These are phyloP conservation scores for Xenosphaeropsis pyriputrescens DNA, from an alignment of 2,329 filamentous ascomycete genomes.

Conservation along the genomic window DNA sequence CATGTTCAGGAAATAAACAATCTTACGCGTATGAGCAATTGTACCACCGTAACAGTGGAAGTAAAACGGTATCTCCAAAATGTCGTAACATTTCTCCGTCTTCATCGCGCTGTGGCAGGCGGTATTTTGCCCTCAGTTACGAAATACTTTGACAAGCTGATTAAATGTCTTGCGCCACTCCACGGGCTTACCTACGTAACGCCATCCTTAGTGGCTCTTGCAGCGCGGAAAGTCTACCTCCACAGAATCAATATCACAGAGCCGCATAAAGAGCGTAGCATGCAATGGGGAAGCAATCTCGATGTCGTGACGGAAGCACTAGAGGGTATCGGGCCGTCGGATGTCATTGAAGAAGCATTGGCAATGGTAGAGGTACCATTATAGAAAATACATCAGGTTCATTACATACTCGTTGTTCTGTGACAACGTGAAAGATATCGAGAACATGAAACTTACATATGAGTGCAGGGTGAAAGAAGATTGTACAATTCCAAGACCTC, in stretches of 20 bases:
- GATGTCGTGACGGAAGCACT: constrained; percentile 54
- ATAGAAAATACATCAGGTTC: not conserved
- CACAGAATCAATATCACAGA: constrained; percentile 64
- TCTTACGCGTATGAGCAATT: constrained; percentile 32
- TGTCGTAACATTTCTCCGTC: constrained; percentile 70
- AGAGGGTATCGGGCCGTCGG: constrained; percentile 42
- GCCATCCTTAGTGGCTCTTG: constrained; percentile 69
- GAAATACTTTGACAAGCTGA: constrained; percentile 56
- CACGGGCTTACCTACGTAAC: constrained; percentile 72
- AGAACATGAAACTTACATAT: no score
- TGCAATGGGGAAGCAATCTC: constrained; percentile 82
- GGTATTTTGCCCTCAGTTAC: constrained; percentile 70
- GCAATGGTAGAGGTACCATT: constrained; percentile 1
- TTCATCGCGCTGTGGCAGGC: constrained; percentile 71
- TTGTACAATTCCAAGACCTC: no score
- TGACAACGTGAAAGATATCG: no score
- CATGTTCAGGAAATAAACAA: constrained; percentile 13
- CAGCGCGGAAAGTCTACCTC: constrained; percentile 73
- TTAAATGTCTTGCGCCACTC: constrained; percentile 61
- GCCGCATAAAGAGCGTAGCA: constrained; percentile 64
- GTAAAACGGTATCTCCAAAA: constrained; percentile 77
- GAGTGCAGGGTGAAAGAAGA: no score
- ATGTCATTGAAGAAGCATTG: constrained; percentile 47
- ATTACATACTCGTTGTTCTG: no score
- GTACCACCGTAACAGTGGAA: constrained; percentile 57